Percentiles rank a stretch among this genome's conserved stretches.
Conservation (phyloP, 163 green algal species). For the Volvox carteri region DNA sequence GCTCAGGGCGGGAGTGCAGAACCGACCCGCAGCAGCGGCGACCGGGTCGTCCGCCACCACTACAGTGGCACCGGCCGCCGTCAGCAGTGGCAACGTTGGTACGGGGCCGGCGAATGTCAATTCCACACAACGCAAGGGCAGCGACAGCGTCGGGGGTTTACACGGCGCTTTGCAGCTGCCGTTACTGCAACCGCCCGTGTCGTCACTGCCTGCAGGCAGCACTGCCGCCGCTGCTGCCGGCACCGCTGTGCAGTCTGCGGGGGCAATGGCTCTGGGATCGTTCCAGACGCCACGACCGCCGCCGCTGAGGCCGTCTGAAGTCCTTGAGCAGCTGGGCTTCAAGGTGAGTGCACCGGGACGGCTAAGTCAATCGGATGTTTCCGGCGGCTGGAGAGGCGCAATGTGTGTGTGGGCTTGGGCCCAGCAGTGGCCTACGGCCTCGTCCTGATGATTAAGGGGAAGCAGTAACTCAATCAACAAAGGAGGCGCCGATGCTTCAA, state of each 20-base stretch:
- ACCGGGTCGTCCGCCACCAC: not conserved
- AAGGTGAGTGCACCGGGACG: constrained; percentile 34
- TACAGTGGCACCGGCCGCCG: not conserved
- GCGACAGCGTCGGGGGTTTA: not conserved
- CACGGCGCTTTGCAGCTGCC: not conserved
- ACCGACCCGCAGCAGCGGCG: not conserved
- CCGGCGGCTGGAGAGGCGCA: no score
- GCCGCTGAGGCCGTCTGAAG: constrained; percentile 3
- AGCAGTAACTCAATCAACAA: no score
- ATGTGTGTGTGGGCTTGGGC: no score
- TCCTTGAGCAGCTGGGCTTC: constrained; percentile 39
- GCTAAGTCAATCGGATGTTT: no score
- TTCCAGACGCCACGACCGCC: constrained; percentile 12
- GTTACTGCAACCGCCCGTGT: not conserved
- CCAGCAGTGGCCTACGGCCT: no score
- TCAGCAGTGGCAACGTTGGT: not conserved
- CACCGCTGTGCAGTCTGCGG: no score
- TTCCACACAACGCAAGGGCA: not conserved
- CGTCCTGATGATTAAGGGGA: no score
- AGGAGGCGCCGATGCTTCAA: no score
- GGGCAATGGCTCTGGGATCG: not conserved
- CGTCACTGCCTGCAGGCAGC: not conserved
- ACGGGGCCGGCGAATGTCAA: not conserved
- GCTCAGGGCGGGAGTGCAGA: constrained; percentile 1
- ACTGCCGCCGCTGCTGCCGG: no score